Conservation (phyloP, 2,329 filamentous ascomycete species). For the Pestalotiopsis sp. region DNA sequence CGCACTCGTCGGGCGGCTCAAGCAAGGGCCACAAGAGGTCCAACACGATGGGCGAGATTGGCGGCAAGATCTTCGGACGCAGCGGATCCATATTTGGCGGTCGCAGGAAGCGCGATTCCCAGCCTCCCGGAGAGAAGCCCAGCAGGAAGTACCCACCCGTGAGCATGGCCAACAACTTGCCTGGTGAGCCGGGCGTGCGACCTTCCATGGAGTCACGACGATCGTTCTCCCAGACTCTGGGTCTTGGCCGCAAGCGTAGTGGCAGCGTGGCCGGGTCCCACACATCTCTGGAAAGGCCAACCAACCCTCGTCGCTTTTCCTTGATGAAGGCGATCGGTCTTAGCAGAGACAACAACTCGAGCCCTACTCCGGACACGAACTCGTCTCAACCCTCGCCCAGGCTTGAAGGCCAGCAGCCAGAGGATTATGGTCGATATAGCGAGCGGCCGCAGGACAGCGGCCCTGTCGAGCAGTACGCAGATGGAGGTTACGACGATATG, state of each 20-base stretch:
- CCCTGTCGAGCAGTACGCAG: constrained; percentile 27
- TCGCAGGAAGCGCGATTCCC: constrained; percentile 33
- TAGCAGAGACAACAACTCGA: constrained; percentile 51
- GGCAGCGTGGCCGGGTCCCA: constrained; percentile 64
- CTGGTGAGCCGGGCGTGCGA: constrained; percentile 51
- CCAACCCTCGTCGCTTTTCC: constrained; percentile 64
- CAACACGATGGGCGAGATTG: constrained; percentile 76
- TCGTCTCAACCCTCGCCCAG: constrained; percentile 56
- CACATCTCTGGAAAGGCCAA: constrained; percentile 53
- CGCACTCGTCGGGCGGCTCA: constrained; percentile 34
- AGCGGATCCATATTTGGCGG: constrained; percentile 80
- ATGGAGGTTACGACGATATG: constrained; percentile 38
- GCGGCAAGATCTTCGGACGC: constrained; percentile 82
- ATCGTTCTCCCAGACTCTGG: constrained; percentile 62
- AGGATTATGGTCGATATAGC: constrained; percentile 37
- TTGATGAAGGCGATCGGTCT: constrained; percentile 67
- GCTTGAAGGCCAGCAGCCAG: constrained; percentile 44
- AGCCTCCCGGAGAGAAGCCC: constrained; percentile 52
- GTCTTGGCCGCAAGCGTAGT: constrained; percentile 69
- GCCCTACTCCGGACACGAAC: constrained; percentile 45
- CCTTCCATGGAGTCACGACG: constrained; percentile 73
- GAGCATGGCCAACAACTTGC: constrained; percentile 78
- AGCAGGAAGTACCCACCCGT: constrained; percentile 81
- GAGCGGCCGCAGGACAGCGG: constrained; percentile 23
- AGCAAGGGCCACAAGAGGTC: constrained; percentile 65